Evolutionary conservation across 2,329 filamentous ascomycete species (phyloP).

Genomic region (Aspergillus brasiliensis): DNA sequence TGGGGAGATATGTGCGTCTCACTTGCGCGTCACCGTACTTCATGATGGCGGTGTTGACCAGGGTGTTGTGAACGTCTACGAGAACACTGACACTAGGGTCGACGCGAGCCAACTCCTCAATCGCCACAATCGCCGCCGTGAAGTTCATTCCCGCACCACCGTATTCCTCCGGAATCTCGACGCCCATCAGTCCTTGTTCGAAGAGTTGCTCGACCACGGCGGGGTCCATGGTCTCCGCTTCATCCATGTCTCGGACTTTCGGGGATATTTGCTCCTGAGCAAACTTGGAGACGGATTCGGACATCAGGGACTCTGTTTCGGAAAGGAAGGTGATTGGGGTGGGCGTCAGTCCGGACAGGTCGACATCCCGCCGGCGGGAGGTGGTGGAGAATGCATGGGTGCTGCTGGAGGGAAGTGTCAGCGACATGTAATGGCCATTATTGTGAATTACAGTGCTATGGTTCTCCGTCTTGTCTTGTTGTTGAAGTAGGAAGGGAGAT

Average conservation of each 20-base stretch:
- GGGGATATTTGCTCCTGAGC: slow-evolving; percentile 85
- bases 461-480: not conserved
- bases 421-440: no score
- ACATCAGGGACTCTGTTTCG: slow-evolving; percentile 86
- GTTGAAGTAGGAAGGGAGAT: not conserved
- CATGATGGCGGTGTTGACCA: slow-evolving; percentile 90
- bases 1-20: slow-evolving; percentile 87
- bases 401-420: slow-evolving; percentile 28
- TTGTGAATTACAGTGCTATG: not conserved
- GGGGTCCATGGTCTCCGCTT: slow-evolving; percentile 91
- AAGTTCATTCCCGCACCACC: slow-evolving; percentile 99
- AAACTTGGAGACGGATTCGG: slow-evolving; percentile 87
- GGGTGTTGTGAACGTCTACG: slow-evolving; percentile 96
- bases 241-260: slow-evolving; percentile 95
- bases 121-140: slow-evolving; percentile 90
- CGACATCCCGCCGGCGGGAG: slow-evolving; percentile 54
- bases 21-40: slow-evolving; percentile 77
- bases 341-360: slow-evolving; percentile 77
- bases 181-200: slow-evolving; percentile 94
- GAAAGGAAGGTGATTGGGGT: slow-evolving; percentile 93
- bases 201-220: slow-evolving; percentile 87
- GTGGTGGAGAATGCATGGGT: slow-evolving; percentile 64
- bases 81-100: slow-evolving; percentile 94
- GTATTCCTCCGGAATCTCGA: slow-evolving; percentile 97
- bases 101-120: slow-evolving; percentile 91